These are phyloP conservation scores for Solanum etuberosum DNA, from an alignment of 257 asterid species.

Conservation along the genomic window DNA sequence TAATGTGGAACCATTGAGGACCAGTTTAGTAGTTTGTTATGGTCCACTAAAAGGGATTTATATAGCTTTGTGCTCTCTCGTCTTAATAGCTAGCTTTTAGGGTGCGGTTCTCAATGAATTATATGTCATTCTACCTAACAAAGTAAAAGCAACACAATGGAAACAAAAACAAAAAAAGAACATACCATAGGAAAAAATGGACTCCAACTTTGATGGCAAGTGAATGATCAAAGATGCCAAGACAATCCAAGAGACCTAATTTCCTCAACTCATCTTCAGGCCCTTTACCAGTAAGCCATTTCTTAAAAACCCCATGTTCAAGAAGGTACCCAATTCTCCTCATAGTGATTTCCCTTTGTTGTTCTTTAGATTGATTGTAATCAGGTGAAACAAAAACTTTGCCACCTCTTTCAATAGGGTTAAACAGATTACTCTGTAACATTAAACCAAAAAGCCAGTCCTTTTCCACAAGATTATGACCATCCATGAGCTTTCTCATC, in stretches of 20 bases:
- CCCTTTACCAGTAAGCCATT: slow-evolving; percentile 76
- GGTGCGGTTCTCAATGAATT: rapidly evolving
- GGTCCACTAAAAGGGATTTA: too few species aligned
- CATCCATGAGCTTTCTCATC: slow-evolving; percentile 79
- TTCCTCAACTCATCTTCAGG: slow-evolving; percentile 75
- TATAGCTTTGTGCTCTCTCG: neutral
- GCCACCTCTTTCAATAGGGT: slow-evolving; percentile 61
- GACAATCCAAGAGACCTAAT: slow-evolving; percentile 69
- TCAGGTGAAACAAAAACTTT: slow-evolving; percentile 69
- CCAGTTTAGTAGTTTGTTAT: too few species aligned
- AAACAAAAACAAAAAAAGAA: neutral
- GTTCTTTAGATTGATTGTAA: slow-evolving; percentile 91
- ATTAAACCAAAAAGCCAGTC: slow-evolving; percentile 78
- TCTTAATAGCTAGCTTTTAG: neutral
- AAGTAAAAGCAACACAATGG: neutral
- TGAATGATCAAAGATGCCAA: slow-evolving; percentile 75
- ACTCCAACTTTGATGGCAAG: slow-evolving; percentile 82
- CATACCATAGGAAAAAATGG: slow-evolving; percentile 80
- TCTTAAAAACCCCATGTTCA: slow-evolving; percentile 71
- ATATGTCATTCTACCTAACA: neutral
- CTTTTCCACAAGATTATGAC: slow-evolving; percentile 65
- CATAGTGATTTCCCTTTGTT: slow-evolving; percentile 97
- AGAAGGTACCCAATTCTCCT: slow-evolving; percentile 59
- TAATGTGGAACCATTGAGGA: too few species aligned
- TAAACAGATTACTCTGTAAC: slow-evolving; percentile 67